A percentile compares a stretch with the other conserved stretches of the same genome.
Evolutionary conservation across 1,284 basidiomycete species (phyloP).

Genomic region (Mycena sp.): DNA sequence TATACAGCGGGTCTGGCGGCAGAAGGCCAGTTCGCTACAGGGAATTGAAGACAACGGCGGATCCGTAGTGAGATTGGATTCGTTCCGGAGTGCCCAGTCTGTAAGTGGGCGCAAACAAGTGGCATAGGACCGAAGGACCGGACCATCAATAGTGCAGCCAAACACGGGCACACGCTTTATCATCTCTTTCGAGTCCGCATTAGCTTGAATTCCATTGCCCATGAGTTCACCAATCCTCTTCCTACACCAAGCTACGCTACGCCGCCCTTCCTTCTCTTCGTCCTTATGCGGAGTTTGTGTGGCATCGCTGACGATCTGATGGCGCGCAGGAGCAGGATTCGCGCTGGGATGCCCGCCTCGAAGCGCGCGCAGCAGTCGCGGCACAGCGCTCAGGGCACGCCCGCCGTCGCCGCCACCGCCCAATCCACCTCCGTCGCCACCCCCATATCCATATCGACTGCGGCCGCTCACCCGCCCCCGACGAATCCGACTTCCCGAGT

Average conservation of each 20-base stretch:
- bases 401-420: constrained; percentile 1
- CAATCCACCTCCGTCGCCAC: constrained; percentile 3
- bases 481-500: background rate
- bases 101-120: background rate
- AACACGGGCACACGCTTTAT: background rate
- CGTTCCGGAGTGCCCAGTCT: background rate
- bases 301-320: background rate
- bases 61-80: background rate
- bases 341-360: background rate
- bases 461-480: too few species aligned
- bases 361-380: too few species aligned
- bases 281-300: background rate
- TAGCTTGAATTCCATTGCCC: background rate
- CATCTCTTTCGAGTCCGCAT: background rate
- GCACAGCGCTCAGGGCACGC: too few species aligned
- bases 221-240: background rate
- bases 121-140: background rate
- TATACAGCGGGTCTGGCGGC: background rate
- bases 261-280: background rate
- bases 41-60: background rate
- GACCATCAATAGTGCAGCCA: background rate
- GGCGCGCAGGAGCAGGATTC: background rate
- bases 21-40: background rate
- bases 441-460: background rate
- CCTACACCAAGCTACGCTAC: background rate